Evolutionary conservation across 768 basidiomycete species (phyloP), one percentile per base, ranked within the genome.

Genomic region (Coprinellus aureogranulatus): DNA sequence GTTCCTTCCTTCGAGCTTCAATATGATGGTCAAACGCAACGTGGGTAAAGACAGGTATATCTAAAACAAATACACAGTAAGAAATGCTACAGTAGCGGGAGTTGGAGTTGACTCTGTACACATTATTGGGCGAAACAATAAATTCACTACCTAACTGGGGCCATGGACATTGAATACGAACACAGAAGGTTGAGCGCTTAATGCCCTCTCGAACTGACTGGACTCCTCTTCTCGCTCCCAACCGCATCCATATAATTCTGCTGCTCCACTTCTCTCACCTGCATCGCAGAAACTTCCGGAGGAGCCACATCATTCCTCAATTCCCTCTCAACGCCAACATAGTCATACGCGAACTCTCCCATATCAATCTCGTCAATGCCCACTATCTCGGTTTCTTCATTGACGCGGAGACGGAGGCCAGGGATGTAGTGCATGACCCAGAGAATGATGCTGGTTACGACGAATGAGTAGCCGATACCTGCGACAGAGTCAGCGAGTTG

Each of bases 351-450:
- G 60, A 85, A 93, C 74, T 95, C 93, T 60, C 92, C 94, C 82
- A 93, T 87, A 75, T 94, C 89, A 1, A 85, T 81, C 65, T 93
- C 90, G 72, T 98, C 95, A 62, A 96, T 85, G 56, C 95, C 94
- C 46, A 96, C 75, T 34, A 88, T 83, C 71, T 91, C 89, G 9
- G 75, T 77, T 61, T 87, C 85, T 59, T 87, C 85, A 11, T 72
- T 68, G 25, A 78, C 77, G 55, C 92, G 88, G 61, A 98, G 80
- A 40, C 86, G 78, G 55, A 92, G 78, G 54, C 87, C 89, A 10
- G 93, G 93, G 64, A 92, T 86, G 70, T 73, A 86, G 73, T 95
- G 91, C 90, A 96, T 92, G 62, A 84, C 72, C 90, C 90, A 91
- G 39, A 91, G 81, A 68, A 93, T 90, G 72, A 88, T 76, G 8